Evolutionary conservation across 2,329 filamentous ascomycete species (phyloP), one percentile per base, ranked within the genome.

Genomic region (Cercospora sesami): DNA sequence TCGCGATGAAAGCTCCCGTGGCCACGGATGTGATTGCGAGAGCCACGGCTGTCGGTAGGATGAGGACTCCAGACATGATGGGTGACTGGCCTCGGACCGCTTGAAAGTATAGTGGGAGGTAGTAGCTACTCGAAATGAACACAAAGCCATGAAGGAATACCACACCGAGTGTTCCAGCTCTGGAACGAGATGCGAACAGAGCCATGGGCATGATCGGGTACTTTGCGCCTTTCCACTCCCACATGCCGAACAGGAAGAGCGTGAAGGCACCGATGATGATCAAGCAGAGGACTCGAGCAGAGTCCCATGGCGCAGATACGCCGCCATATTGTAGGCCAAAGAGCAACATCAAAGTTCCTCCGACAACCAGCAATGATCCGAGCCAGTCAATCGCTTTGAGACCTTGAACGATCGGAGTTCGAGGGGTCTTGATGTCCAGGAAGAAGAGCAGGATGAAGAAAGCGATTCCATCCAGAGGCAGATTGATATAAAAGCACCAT

Each of bases 261-360:
- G 85, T 84, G 30, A 91, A 66, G 26, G 87, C 75, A 23, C 92
- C 92, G 72, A 94, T 93, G 60, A 94, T 81, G 71, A 96, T 84
- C 30, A 96, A 84, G 74, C 91, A 93, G 73, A 96, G 85, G 33
- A 94, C 90, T 0, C 87, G 89, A 1, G 90, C 84, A 0, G 91
- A 94, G 63, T 81, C 80, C 93, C 93, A 96, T 1, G 93, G 90
- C 71, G 87, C 87, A 23, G 84, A 84, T 62, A 93, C 86, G 60
- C 92, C 93, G 64, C 93, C 94, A 69, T 94, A 92, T 76, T 96
- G 90, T 10, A 97, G 86, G 0, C 93, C 94, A 51, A 97, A 87
- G 4, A 97, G 86, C 71, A 96, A 84, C 91, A 96, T 94, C 21
- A 96, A 83, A 0, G 91, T 94, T 21, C 90, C 92, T 51, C 90